Evolutionary conservation across 192 early-diverging fungal genomes (phyloP), one percentile per base, ranked within the genome.

Genomic region (Coemansia sp.): DNA sequence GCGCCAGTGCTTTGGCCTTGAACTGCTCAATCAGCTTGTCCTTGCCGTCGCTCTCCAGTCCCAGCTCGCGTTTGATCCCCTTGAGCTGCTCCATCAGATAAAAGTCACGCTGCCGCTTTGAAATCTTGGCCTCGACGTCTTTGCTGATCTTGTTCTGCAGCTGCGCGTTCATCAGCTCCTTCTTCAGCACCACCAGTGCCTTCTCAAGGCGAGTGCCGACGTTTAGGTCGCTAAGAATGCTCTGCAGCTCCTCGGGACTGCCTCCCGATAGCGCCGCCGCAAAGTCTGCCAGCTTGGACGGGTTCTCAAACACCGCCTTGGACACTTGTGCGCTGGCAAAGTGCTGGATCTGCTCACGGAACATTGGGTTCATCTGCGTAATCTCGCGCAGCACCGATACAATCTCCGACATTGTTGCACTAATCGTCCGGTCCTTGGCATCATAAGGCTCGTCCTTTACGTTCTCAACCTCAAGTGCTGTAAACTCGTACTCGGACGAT

Each of bases 81-180:
- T 97, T 98, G 63, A 99, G 85, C 77, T 99, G 97, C 82, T 99
- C 97, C 94, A 97, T 97, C 74, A 99, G 75, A 61, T 95, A 99
- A 82, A 95, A 99, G 77, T 99, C 97, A 65, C 97, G 93, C 83
- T 99, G 94, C 22, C 95, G 86, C 64, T 95, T 89, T 3, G 92
- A 93, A 65, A 99, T 99, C 83, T 98, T 98, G 62, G 90, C 90
- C 74, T 99, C 97, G 15, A 99, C 97, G 66, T 97, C 93, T 64
- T 95, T 94, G 66, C 92, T 89, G 61, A 99, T 99, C 76, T 99
- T 95, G 72, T 93, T 93, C 71, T 98, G 95, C 64, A 99, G 75
- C 72, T 99, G 94, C 6, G 94, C 94, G 68, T 99, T 99, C 73
- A 93, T 87, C 69, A 99, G 77, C 76, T 99, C 97, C 82, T 98